Conservation (phyloP, 2,329 filamentous ascomycete genomes). For the Ophiosphaerella herpotricha region DNA sequence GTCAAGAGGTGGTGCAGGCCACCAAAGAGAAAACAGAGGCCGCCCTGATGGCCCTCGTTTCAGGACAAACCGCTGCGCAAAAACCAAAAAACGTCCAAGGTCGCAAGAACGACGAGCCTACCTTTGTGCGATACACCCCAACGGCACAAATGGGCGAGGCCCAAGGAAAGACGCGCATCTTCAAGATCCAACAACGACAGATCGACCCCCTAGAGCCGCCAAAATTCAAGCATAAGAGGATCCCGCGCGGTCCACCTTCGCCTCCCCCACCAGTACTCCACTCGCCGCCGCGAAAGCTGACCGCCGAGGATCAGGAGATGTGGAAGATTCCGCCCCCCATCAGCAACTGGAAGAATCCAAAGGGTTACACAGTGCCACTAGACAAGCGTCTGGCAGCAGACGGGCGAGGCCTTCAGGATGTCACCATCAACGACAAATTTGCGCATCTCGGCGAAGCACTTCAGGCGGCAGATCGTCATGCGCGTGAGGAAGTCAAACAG, state of each 20-base stretch:
- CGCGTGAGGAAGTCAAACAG: constrained; percentile 92
- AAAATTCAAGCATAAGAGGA: constrained; percentile 99
- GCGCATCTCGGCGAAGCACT: constrained; percentile 93
- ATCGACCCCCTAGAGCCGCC: constrained; percentile 95
- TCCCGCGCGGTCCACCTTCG: constrained; percentile 87
- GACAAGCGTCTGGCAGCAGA: constrained; percentile 96
- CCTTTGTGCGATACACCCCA: constrained; percentile 93
- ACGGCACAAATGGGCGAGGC: constrained; percentile 94
- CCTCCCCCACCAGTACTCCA: constrained; percentile 95
- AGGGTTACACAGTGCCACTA: constrained; percentile 93
- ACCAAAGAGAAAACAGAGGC: constrained; percentile 88
- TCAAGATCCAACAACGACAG: constrained; percentile 97
- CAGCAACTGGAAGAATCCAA: constrained; percentile 99
- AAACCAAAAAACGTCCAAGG: constrained; percentile 94
- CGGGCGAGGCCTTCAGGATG: constrained; percentile 86
- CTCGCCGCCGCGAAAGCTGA: constrained; percentile 91
- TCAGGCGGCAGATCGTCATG: constrained; percentile 92
- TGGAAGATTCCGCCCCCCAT: constrained; percentile 92
- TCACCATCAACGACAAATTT: constrained; percentile 98
- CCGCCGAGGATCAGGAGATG: constrained; percentile 93
- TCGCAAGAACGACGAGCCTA: constrained; percentile 79
- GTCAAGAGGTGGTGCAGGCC: constrained; percentile 79
- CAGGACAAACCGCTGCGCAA: constrained; percentile 85
- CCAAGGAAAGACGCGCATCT: constrained; percentile 87
- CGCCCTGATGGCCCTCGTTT: constrained; percentile 80